Base-by-base conservation (phyloP, 305 asterid genomes). In the Solanum hybrid region DNA sequence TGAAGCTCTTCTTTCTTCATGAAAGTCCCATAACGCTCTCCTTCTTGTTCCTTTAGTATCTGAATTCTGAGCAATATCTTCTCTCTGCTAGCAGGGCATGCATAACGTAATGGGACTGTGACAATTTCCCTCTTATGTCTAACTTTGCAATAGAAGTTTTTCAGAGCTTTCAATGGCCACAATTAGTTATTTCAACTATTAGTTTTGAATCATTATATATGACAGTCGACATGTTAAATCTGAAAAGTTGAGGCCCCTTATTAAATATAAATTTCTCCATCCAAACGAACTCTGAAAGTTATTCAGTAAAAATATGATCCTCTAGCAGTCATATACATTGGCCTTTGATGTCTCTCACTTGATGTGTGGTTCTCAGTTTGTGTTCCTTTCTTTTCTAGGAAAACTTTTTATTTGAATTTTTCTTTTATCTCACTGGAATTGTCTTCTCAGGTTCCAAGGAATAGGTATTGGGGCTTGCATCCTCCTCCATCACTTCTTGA, bases 391-490 rank as follows among this genome's bases (percentile, higher is more conserved):
- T 88, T n/a, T 24, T 22, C 26, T 3, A 29, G 67, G 75, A 24
- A 88, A 14, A 5, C 39, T 7, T 24, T 31, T 37, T 64, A 6
- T 86, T 33, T 28, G 36, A 79, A 76, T 90, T 89, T 89, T 46
- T 69, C 69, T 57, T 74, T 77, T 85, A 87, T 90, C 82, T 85
- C 88, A 36, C 67, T 87, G 90, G 28, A 87, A 67, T 76, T 89
- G 24, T 39, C 84, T 89, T 92, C 92, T 57, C 96, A 97, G 99
- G 98, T 95, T 87, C 98, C 98, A 8, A 95, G 99, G 92, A 96
- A 96, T 82, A 94, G 99, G 51, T 97, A 97, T 92, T 97, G 99
- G 99, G 98, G 99, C 31, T 93, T 97, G 94, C 99, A 97, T 92
- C 99, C 99, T 93, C 99, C 99, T 91, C 99, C 99, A 76, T 90